A percentile compares a stretch with the other conserved stretches of the same genome.
These are phyloP conservation scores for Dalbergia oliveri DNA, from an alignment of 306 rosid species.

Conservation along the genomic window DNA sequence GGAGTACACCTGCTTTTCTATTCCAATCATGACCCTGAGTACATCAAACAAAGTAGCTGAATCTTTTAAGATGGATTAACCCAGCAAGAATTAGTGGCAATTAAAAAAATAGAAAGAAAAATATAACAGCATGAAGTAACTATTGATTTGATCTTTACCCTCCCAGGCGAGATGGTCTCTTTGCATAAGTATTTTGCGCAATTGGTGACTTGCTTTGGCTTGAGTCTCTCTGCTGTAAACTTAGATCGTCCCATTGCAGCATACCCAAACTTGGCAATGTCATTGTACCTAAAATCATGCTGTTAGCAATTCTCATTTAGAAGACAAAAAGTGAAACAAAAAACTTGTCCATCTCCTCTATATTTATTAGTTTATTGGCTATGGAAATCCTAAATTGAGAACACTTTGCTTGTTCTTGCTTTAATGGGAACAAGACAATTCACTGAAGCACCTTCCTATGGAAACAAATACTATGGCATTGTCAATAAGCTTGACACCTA, in stretches of 20 bases:
- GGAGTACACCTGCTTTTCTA: constrained; percentile 83
- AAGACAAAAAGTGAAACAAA: constrained; percentile 22
- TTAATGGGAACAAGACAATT: background rate
- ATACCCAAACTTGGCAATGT: constrained; percentile 90
- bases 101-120: constrained; percentile 16
- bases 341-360: background rate
- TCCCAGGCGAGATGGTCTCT: constrained; percentile 77
- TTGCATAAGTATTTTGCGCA: constrained; percentile 48
- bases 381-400: constrained; percentile 18
- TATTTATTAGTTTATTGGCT: background rate
- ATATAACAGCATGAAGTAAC: constrained; percentile 33
- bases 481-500: constrained; percentile 7
- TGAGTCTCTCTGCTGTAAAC: constrained; percentile 46
- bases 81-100: constrained; percentile 23
- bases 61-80: constrained; percentile 37
- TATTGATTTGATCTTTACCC: constrained; percentile 61
- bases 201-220: constrained; percentile 54
- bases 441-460: background rate
- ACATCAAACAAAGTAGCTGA: constrained; percentile 39
- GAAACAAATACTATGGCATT: too few relatives aligned
- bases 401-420: constrained; percentile 12
- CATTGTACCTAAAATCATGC: constrained; percentile 79
- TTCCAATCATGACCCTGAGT: constrained; percentile 81
- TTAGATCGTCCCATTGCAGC: constrained; percentile 79
- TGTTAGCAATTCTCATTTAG: constrained; percentile 26